Conservation (phyloP, 78 protist species). For the Acrasis kona region DNA sequence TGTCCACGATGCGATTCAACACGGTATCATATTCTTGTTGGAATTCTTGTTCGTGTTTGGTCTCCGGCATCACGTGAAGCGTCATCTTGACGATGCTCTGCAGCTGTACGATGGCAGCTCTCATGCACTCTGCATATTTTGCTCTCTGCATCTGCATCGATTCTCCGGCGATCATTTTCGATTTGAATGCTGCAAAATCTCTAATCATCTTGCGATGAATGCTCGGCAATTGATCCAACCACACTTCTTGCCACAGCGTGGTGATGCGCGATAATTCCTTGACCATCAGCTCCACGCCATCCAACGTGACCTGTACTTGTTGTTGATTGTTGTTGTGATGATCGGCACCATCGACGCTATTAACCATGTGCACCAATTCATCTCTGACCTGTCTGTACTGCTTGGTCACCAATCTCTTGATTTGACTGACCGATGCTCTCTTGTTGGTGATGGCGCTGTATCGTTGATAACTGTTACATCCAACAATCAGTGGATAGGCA, state of each 20-base stretch:
- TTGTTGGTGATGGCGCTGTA: too few species aligned
- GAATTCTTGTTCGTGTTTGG: background rate
- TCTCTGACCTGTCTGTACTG: background rate
- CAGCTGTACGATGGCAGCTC: background rate
- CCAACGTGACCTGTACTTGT: too few species aligned
- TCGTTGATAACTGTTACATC: too few species aligned
- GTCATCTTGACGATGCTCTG: background rate
- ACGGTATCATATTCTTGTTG: background rate
- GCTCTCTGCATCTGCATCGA: background rate
- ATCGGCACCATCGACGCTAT: too few species aligned
- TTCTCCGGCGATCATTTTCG: background rate
- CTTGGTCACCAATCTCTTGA: too few species aligned
- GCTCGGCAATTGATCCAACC: background rate
- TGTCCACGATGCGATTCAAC: background rate
- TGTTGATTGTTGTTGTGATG: too few species aligned
- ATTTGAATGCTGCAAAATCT: too few species aligned
- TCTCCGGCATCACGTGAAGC: background rate
- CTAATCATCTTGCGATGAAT: background rate
- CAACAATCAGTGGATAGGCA: slow-evolving; percentile 13
- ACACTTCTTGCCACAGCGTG: background rate
- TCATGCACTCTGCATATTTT: background rate
- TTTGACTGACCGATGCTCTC: background rate
- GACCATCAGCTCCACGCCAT: background rate
- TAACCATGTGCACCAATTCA: background rate
- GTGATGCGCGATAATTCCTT: background rate